Conservation (phyloP, 768 basidiomycete species). For the Phylloporus arenicola region DNA sequence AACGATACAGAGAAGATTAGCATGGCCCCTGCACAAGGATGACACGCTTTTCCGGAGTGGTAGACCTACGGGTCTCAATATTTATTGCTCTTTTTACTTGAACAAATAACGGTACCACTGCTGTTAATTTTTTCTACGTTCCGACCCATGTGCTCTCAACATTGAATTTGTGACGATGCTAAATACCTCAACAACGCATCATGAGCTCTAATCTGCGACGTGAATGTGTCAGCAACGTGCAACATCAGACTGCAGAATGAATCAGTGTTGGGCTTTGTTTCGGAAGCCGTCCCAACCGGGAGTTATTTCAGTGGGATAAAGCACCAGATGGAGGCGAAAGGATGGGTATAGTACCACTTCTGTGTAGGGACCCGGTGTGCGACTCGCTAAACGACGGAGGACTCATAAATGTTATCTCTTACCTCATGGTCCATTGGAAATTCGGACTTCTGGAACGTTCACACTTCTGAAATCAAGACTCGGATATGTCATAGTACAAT, state of each 20-base stretch:
- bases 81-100: slow-evolving; percentile 36
- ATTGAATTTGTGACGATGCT: slow-evolving; percentile 91
- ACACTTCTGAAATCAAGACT: background rate
- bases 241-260: background rate
- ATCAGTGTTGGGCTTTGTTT: background rate
- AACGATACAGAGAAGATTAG: slow-evolving; percentile 99
- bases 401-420: background rate
- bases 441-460: no score
- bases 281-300: background rate
- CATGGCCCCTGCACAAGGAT: slow-evolving; percentile 99
- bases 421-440: no score
- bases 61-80: slow-evolving; percentile 48
- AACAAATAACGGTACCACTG: no score
- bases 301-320: no score
- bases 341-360: background rate
- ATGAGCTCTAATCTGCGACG: background rate
- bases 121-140: slow-evolving; percentile 25
- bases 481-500: background rate
- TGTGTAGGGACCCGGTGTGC: background rate
- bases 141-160: slow-evolving; percentile 71
- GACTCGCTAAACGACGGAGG: background rate
- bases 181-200: slow-evolving; percentile 51
- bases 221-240: background rate
- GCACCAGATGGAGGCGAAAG: no score
- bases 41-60: slow-evolving; percentile 98